These are phyloP conservation scores for Yamadazyma philogaea DNA, from an alignment of 805 yeast genomes.

Conservation along the genomic window DNA sequence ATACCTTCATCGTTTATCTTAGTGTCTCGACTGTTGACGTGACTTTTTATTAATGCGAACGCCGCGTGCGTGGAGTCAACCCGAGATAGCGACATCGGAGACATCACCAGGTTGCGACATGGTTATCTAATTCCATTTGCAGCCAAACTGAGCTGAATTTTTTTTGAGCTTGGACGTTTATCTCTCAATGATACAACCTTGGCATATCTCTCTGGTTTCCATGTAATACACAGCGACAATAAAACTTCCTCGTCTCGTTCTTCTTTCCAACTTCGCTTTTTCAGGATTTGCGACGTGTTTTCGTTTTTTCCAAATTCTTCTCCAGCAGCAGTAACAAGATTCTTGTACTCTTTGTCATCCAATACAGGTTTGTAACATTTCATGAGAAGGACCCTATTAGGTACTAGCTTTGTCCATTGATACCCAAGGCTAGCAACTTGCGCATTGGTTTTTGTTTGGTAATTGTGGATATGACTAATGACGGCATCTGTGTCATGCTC, in stretches of 20 bases:
- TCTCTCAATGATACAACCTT: conserved; percentile 17
- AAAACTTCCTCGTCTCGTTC: background rate
- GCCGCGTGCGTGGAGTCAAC: conserved; percentile 5
- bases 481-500: background rate
- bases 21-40: background rate
- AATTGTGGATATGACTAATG: background rate
- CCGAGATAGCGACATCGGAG: background rate
- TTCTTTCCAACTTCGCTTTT: conserved; percentile 1
- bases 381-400: conserved; percentile 24
- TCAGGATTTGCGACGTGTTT: background rate
- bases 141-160: background rate
- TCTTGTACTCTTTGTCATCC: conserved; percentile 2
- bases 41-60: conserved; percentile 1
- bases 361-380: conserved; percentile 28
- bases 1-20: conserved; percentile 17
- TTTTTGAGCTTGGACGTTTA: background rate
- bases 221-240: conserved; percentile 8
- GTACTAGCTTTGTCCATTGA: conserved; percentile 28
- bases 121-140: background rate
- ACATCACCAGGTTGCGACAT: conserved; percentile 1
- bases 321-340: background rate
- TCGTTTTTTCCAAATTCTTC: background rate
- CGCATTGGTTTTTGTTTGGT: conserved; percentile 16
- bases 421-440: conserved; percentile 34
- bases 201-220: conserved; percentile 26